A percentile compares a stretch with the other conserved stretches of the same genome.
Evolutionary conservation across 2,329 filamentous ascomycete species (phyloP).

Genomic region (Arthrobotrys entomopaga): DNA sequence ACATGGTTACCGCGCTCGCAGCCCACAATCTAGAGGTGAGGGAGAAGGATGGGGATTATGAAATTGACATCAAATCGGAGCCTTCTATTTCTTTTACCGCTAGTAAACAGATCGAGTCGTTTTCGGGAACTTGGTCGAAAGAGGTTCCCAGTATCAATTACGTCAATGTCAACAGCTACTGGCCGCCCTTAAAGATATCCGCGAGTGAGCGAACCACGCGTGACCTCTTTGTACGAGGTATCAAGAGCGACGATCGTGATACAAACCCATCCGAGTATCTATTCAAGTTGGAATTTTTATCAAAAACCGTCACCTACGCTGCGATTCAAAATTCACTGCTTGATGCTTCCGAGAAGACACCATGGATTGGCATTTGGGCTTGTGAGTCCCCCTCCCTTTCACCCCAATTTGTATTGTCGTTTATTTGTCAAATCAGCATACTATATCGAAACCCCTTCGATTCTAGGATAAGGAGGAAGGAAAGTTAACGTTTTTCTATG

Average conservation of each 20-base stretch:
- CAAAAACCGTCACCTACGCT: conserved; percentile 10
- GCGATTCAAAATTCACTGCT: conserved; percentile 14
- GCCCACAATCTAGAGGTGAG: conserved; percentile 19
- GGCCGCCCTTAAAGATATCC: conserved; percentile 15
- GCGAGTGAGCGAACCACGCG: conserved; percentile 19
- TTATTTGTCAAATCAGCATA: not conserved
- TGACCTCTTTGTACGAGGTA: not conserved
- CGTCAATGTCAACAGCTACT: conserved; percentile 16
- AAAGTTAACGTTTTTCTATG: not conserved
- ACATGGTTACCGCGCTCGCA: conserved; percentile 1
- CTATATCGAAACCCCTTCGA: no score
- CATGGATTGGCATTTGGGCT: conserved; percentile 28
- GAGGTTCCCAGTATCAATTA: conserved; percentile 11
- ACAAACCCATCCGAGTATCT: conserved; percentile 1
- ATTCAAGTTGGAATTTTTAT: conserved; percentile 26
- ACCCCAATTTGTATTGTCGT: not conserved
- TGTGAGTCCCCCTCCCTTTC: conserved; percentile 12
- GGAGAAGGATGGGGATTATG: not conserved
- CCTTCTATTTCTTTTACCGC: conserved; percentile 12
- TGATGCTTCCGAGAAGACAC: conserved; percentile 1
- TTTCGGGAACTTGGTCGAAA: conserved; percentile 12
- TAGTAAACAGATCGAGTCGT: not conserved
- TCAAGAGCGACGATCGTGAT: not conserved
- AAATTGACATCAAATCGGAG: conserved; percentile 6
- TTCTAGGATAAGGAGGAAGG: not conserved